Conservation (phyloP, 257 asterid species). For the Fraxinus pennsylvanica region DNA sequence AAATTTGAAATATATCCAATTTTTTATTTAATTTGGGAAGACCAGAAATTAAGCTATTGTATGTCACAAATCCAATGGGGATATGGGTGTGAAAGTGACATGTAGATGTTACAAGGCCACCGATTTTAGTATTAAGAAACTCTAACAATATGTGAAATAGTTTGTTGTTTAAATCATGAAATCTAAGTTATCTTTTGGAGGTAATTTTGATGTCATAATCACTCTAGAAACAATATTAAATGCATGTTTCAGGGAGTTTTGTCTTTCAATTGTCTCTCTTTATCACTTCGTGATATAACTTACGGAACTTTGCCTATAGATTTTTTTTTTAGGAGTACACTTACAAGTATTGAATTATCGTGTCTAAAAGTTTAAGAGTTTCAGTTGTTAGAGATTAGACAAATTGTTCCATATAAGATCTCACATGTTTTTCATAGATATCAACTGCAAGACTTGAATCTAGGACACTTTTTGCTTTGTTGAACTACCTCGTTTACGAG, state of each 20-base stretch:
- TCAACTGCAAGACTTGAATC: not conserved
- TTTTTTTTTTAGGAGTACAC: no score
- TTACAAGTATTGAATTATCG: no score
- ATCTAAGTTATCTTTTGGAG: not conserved
- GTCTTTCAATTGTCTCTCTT: no score
- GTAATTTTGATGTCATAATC: not conserved
- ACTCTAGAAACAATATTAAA: not conserved
- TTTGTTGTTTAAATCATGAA: not conserved
- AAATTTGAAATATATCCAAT: constrained; percentile 25
- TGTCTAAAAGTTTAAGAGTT: no score
- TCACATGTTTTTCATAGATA: not conserved
- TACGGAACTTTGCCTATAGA: no score
- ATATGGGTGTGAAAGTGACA: constrained; percentile 47
- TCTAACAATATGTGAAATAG: not conserved
- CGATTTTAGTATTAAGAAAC: constrained; percentile 9
- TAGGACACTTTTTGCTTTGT: not conserved
- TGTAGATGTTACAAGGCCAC: constrained; percentile 29
- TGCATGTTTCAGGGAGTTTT: not conserved
- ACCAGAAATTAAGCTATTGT: constrained; percentile 21
- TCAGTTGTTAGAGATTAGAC: not conserved
- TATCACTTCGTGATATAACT: not conserved
- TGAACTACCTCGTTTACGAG: not conserved
- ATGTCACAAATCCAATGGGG: constrained; percentile 32
- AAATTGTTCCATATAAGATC: not conserved
- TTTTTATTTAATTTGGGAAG: constrained; percentile 11